Base-by-base conservation (phyloP, 2,329 filamentous ascomycete genomes). In the Onygenales sp. region DNA sequence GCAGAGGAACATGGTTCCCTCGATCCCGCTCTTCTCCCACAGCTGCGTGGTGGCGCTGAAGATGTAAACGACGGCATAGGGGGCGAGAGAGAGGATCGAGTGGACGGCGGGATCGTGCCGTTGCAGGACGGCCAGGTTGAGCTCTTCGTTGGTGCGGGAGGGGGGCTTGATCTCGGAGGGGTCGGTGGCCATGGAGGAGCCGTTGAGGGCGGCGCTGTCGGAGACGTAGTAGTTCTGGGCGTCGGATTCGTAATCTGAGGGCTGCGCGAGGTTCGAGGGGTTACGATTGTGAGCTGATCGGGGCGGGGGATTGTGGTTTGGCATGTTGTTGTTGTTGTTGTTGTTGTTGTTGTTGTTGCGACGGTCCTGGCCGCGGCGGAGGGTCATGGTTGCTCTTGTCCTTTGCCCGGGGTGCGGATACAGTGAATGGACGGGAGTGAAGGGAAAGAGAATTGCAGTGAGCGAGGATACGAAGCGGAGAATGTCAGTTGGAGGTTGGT, bases 1-100 rank as follows among this genome's bases (percentile, higher is more conserved):
- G 74, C 88, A 94, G 51, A 97, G 81, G 68, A 97, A 98, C 58
- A 97, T 75, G 10, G 88, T 87, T 40, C 93, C 93, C 70, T 95
- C 91, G 9, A 91, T 80, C 53, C 85, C 87, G 45, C 81, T 81
- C 74, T 94, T 95, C 66, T 93, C 87, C 93, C 93, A 97, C 55
- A 76, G 72, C 51, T 80, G 74, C 2, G 82, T 77, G 4, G 77
- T 70, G 46, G 81, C 76, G 57, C 78, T 81, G 73, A 94, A 93
- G 47, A 80, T 81, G 75, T 96, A 97, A 59, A 96, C 80, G 37
- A 93, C 88, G 31, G 87, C 87, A 63, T 92, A 95, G 34, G 87
- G 85, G 5, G 89, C 89, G 60, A 93, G 86, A 57, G 86, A 85
- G 58, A 89, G 77, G 65, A 96, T 89, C 51, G 78, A 74, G 54